Evolutionary conservation across 1,284 basidiomycete species (phyloP).

Genomic region (Rhizoctonia solani): DNA sequence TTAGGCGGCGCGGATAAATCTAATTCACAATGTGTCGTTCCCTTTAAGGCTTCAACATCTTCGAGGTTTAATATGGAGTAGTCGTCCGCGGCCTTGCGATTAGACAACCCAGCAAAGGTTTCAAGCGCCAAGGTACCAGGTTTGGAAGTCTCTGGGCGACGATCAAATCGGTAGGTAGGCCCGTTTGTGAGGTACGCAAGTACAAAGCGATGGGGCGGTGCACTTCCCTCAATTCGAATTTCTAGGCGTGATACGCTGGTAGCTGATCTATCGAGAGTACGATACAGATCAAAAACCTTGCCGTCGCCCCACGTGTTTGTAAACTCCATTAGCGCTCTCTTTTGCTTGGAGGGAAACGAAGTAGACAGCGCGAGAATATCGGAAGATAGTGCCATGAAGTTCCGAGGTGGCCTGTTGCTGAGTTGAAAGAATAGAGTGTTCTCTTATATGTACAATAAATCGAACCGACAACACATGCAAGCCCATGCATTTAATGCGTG

Average conservation of each 20-base stretch:
- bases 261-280: not conserved
- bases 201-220: slow-evolving; percentile 1
- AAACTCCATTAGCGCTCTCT: not conserved
- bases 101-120: not conserved
- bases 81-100: not conserved
- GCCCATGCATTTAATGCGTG: too few species aligned
- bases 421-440: too few species aligned
- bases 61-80: not conserved
- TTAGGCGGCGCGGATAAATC: not conserved
- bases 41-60: not conserved
- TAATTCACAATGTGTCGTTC: not conserved
- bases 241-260: slow-evolving; percentile 1
- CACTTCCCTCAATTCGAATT: not conserved
- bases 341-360: not conserved
- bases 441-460: too few species aligned
- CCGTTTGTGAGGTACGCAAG: not conserved
- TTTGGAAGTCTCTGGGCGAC: not conserved
- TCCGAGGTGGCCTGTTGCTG: too few species aligned
- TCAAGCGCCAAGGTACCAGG: not conserved
- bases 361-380: not conserved
- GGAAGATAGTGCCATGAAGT: too few species aligned
- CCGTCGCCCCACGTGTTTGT: not conserved
- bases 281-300: slow-evolving; percentile 7
- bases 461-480: too few species aligned
- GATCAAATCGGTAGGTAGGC: slow-evolving; percentile 9